Base-by-base conservation (phyloP, 176 grass and related monocot genomes). In the Triticum timopheevii region DNA sequence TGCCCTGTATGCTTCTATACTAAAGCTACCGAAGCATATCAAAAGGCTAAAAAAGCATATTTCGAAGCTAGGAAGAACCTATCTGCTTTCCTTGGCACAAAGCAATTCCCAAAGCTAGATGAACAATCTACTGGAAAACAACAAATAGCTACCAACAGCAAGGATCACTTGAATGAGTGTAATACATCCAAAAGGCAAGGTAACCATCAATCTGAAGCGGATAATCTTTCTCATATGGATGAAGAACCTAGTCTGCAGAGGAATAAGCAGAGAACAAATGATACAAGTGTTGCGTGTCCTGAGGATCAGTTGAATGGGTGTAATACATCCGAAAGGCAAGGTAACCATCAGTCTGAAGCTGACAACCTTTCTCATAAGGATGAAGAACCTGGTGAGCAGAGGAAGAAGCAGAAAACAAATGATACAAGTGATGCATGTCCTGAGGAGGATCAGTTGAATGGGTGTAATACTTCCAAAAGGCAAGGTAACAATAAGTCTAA, bases 1-100 rank as follows among this genome's bases (percentile, higher is more conserved):
- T 92, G 91, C 35, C 91, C 87, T 2, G 20, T 90, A 66, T 92
- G 91, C 70, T 90, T 65, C 50, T 90, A 66, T 82, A 65, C 13
- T 23, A 90, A 66, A 84, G 87, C 87, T 75, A n/a, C 38, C 47
- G 81, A 70, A 76, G 69, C 76, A 73, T 92, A 82, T 92, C 17
- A 76, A 68, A 89, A 92, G 15, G 77, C 69, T 24, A 90, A 25
- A 82, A 34, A 58, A 84, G 45, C 69, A 66, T 89, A 82, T 79
- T 49, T 0, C 10, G 42, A 92, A 86, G 79, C 90, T 61, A 82
- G 44, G 58, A 58, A 79, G 22, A 83, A 86, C 39, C 69, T 77
- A 73, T 61, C 33, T 49, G 34, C 68, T 83, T 92, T 82, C 63
- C 38, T 87, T 64, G 84, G 63, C 65, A 58, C 20, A 23, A 25